Base-by-base conservation (phyloP, 2,329 filamentous ascomycete species). In the Stemphylium vesicarium region DNA sequence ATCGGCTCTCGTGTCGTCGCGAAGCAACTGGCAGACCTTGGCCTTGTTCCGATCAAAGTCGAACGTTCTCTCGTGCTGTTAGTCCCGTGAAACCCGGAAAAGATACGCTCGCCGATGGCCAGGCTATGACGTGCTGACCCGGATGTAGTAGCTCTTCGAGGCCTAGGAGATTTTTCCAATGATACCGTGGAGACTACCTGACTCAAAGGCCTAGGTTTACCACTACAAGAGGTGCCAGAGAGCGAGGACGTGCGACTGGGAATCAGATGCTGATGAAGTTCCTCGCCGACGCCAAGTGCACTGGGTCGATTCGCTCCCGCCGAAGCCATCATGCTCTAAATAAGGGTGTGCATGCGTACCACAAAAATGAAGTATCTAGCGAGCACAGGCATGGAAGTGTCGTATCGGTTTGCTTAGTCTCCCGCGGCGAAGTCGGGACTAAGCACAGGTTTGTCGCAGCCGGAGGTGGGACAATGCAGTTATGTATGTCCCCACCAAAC, bases 361-460 rank as follows among this genome's bases (percentile, higher is more conserved):
- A 61, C 26, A 52, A 46, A 45, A 54, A 41, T 53, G 58, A 53
- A 38, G 44, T 35, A 52, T 47, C 56, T 50, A 39, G 61, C 50
- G 44, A 52, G 50, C 46, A 60, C 57, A 53, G 55, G 38, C 54
- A 39, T 18, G 44, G 50, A 48, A 37, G 31, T 49, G 53, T 58
- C 46, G 53, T 63, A 62, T 65, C 46, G 57, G 56, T 37, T 60
- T 66, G 55, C 63, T 63, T 68, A 64, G 64, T 43, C 57, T 57
- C 56, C 51, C 47, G 60, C 46, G 26, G 10, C 46, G 36, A 39
- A 50, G 46, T 57, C 50, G 40, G 45, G 44, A 60, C 39, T 45
- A 41, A 51, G 36, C 20, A 55, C 35, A 54, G 43, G 26, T 54
- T 44, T n/a, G 40, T 43, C 29, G 39, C 37, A 40, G 49, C 56